A percentile compares a stretch with the other conserved stretches of the same genome.
Evolutionary conservation across 2,329 filamentous ascomycete species (phyloP).

Genomic region (Dendrostoma leiphaemia): DNA sequence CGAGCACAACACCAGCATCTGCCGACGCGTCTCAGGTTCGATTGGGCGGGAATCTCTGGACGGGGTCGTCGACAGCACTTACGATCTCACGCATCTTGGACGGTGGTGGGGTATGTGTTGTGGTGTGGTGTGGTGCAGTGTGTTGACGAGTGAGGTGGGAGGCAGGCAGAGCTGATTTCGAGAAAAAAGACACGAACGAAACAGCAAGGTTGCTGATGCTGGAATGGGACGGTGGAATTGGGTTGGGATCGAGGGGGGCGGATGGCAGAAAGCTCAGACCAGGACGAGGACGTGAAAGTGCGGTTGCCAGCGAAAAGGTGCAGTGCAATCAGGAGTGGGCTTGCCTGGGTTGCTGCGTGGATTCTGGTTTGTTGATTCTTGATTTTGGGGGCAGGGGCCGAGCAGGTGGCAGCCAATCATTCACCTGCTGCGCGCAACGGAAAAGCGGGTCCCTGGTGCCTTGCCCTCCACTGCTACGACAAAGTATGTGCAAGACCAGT

Average conservation of each 20-base stretch:
- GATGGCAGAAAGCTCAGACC: slow-evolving; percentile 11
- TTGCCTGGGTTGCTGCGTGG: background rate
- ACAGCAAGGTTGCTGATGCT: slow-evolving; percentile 14
- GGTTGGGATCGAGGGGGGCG: slow-evolving; percentile 12
- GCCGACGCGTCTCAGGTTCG: slow-evolving; percentile 23
- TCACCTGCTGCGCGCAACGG: background rate
- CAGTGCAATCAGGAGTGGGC: background rate
- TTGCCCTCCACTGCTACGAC: no score
- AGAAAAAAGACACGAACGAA: slow-evolving; percentile 1
- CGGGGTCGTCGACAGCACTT: slow-evolving; percentile 37
- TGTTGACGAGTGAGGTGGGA: slow-evolving; percentile 7
- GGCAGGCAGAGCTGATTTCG: background rate
- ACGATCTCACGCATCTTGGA: slow-evolving; percentile 75
- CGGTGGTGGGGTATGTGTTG: slow-evolving; percentile 26
- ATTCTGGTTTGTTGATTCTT: slow-evolving; percentile 19
- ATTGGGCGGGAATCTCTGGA: background rate
- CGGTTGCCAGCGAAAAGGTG: background rate
- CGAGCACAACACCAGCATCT: slow-evolving; percentile 10
- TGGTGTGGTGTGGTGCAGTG: no score
- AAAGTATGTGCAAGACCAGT: no score
- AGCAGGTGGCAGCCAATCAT: background rate
- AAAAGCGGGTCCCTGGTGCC: background rate
- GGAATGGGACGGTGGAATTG: background rate
- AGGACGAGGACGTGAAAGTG: slow-evolving; percentile 6
- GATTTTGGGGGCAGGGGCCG: slow-evolving; percentile 3